Base-by-base conservation (phyloP, 352 stramenopile genomes). In the Phytophthora syringae region DNA sequence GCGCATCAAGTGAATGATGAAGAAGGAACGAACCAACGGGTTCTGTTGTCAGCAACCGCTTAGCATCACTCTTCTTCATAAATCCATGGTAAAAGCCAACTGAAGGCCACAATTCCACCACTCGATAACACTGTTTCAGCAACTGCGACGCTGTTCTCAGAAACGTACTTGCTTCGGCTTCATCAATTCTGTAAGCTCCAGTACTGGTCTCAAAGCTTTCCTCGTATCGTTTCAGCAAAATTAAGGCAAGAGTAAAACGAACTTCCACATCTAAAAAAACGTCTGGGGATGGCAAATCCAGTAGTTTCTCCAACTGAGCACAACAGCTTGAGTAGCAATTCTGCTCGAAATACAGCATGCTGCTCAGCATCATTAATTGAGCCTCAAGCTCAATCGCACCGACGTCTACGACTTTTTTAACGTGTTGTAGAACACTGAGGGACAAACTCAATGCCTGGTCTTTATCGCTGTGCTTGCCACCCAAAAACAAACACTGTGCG, bases 81-180 rank as follows among this genome's bases (percentile, higher is more conserved):
- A 27, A 21, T 6, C 79, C 79, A 34, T 89, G 77, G 20, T 88
- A 89, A 49, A 76, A 91, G 3, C 82, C 80, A 39, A 89, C 78
- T 12, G 57, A 64, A 1, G 74, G 72, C 77, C 70, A 82, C 21
- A 89, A 24, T 27, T 89, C 82, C n/a, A 91, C 64, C 11, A 60
- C 37, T 28, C 77, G 79, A 39, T 78, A 88, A 48, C 76, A 88
- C 6, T 55, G 43, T 43, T 76, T 72, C 11, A 90, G 36, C 37
- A 75, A 21, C 20, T 52, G 25, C n/a, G 60, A 48, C 10, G 69
- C 57, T 39, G 39, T 69, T 47, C 39, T 60, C 30, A 72, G n/a
- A 5, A 56, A 59, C 5, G 53, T 49, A 20, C 42, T 57, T 16
- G 24, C 48, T 60, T 72, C 56, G 20, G 60, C 28, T 5, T 48